Conservation (phyloP, 2,329 filamentous ascomycete species). For the Whalleya microplaca region DNA sequence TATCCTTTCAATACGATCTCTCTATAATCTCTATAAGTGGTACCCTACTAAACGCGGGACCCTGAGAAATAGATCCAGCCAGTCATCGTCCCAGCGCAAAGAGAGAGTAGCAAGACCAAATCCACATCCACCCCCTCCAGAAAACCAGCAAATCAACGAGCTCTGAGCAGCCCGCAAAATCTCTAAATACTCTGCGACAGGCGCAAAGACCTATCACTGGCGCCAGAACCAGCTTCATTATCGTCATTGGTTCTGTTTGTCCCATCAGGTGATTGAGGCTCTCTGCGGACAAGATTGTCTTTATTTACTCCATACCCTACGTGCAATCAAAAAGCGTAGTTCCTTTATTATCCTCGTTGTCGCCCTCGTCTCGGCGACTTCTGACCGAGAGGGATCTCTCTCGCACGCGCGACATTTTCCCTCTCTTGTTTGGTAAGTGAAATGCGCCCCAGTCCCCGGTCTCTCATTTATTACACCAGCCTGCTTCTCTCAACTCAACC, state of each 20-base stretch:
- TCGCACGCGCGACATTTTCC: slow-evolving; percentile 26
- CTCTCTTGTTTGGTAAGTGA: slow-evolving; percentile 28
- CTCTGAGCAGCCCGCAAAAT: slow-evolving; percentile 46
- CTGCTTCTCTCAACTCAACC: slow-evolving; percentile 21
- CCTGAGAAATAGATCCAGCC: slow-evolving; percentile 33
- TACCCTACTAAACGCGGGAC: slow-evolving; percentile 24
- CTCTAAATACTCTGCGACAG: slow-evolving; percentile 40
- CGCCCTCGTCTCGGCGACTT: slow-evolving; percentile 20
- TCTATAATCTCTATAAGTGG: slow-evolving; percentile 21
- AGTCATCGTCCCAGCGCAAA: slow-evolving; percentile 40
- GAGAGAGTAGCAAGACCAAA: slow-evolving; percentile 27
- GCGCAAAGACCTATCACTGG: slow-evolving; percentile 56
- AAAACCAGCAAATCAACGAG: slow-evolving; percentile 57
- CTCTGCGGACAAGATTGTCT: slow-evolving; percentile 50
- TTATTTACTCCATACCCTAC: slow-evolving; percentile 33
- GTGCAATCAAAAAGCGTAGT: slow-evolving; percentile 39
- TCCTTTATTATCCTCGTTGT: slow-evolving; percentile 17
- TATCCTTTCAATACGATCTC: slow-evolving; percentile 17
- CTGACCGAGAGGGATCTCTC: slow-evolving; percentile 12
- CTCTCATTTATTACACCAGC: slow-evolving; percentile 13
- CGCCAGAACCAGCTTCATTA: slow-evolving; percentile 44
- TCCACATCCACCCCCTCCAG: slow-evolving; percentile 11
- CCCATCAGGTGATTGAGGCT: slow-evolving; percentile 56
- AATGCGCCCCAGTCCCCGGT: slow-evolving; percentile 16
- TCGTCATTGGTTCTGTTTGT: slow-evolving; percentile 50